A percentile compares a stretch with the other conserved stretches of the same genome.
Conservation (phyloP, 192 early-diverging fungal genomes). For the Backusella circina region DNA sequence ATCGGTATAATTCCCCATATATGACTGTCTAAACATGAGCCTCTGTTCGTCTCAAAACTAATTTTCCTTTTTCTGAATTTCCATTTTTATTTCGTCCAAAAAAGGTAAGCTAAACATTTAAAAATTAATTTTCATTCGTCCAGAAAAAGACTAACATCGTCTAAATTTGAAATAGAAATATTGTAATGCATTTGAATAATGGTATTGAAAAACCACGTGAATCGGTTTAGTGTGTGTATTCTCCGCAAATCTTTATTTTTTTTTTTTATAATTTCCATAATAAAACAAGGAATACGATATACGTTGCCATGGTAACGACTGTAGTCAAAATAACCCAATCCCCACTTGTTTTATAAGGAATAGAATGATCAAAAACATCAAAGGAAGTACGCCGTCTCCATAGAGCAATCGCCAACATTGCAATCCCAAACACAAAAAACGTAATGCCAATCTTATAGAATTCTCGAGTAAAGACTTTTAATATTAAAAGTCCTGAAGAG, state of each 20-base stretch:
- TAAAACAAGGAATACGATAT: slow-evolving; percentile 39
- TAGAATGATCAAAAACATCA: slow-evolving; percentile 51
- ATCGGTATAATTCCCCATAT: too few species aligned
- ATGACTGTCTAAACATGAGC: too few species aligned
- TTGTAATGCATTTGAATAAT: too few species aligned
- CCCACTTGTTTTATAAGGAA: slow-evolving; percentile 52
- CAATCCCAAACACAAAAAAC: slow-evolving; percentile 50
- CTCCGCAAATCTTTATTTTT: background rate
- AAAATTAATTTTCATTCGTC: too few species aligned
- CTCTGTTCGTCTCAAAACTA: too few species aligned
- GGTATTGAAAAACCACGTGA: background rate
- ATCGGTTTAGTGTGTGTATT: background rate
- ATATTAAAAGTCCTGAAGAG: slow-evolving; percentile 48
- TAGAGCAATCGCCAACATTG: slow-evolving; percentile 44
- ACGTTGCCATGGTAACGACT: slow-evolving; percentile 38
- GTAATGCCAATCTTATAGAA: slow-evolving; percentile 57
- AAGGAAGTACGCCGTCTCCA: slow-evolving; percentile 39
- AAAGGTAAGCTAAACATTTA: too few species aligned
- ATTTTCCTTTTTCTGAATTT: too few species aligned
- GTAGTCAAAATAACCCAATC: slow-evolving; percentile 50
- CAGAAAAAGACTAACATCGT: too few species aligned
- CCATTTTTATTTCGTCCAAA: too few species aligned
- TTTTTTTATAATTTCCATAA: slow-evolving; percentile 25
- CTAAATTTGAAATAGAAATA: too few species aligned
- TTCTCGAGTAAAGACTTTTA: slow-evolving; percentile 49